phyloP scores from a whole-genome alignment of 1,284 basidiomycete genomes.

The Fistulina hepatica region DNA sequence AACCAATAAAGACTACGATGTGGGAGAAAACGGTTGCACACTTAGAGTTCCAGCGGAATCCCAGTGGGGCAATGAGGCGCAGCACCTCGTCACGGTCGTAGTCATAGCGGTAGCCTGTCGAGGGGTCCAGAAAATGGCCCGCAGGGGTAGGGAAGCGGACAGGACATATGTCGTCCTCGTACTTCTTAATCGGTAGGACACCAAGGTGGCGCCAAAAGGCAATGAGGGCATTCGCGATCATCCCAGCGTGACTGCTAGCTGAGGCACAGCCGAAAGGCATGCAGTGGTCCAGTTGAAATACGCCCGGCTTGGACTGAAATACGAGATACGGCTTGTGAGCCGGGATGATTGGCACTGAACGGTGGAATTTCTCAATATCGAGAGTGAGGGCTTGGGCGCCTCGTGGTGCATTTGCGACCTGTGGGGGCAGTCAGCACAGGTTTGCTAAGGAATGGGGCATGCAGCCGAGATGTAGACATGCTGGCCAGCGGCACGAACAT shows the following conservation, averaged over 20 bases:
- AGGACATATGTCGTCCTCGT: slow-evolving; percentile 20
- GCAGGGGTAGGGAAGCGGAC: slow-evolving; percentile 1
- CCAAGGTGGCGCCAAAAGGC: slow-evolving; percentile 7
- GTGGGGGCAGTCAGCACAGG: too few relatives aligned
- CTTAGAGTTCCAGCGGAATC: slow-evolving; percentile 10
- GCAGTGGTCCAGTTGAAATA: slow-evolving; percentile 10
- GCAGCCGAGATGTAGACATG: too few relatives aligned
- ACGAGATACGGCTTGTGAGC: slow-evolving; percentile 19
- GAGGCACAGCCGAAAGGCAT: slow-evolving; percentile 18
- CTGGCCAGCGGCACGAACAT: too few relatives aligned
- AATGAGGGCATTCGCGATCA: slow-evolving; percentile 16
- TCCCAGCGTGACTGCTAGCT: slow-evolving; percentile 18
- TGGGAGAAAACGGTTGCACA: slow-evolving; percentile 8
- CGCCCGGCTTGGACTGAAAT: too few relatives aligned
- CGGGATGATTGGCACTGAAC: slow-evolving; percentile 15
- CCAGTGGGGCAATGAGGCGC: slow-evolving; percentile 8
- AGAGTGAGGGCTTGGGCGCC: slow-evolving; percentile 21
- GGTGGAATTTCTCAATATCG: slow-evolving; percentile 20
- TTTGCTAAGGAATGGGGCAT: too few relatives aligned
- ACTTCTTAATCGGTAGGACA: slow-evolving; percentile 11
- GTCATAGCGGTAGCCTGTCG: slow-evolving; percentile 5
- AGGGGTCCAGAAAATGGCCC: neutral
- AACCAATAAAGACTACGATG: slow-evolving; percentile 13
- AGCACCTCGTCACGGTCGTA: slow-evolving; percentile 5
- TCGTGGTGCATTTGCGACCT: slow-evolving; percentile 17